phyloP scores from a whole-genome alignment of 805 yeast genomes.

The Starmerella davenportii region DNA sequence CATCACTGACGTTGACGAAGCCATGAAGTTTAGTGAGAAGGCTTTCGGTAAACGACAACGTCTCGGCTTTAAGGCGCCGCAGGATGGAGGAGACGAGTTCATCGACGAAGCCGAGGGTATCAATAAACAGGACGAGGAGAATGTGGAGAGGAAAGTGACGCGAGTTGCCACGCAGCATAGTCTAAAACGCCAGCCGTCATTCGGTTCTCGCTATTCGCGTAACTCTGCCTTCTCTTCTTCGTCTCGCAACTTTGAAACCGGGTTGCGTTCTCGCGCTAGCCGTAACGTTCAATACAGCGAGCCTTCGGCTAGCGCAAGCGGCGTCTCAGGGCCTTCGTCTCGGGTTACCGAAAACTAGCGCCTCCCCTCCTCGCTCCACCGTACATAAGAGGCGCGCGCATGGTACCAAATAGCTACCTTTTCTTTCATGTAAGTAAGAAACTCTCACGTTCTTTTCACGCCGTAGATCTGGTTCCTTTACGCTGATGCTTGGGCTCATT shows the following conservation, averaged over 20 bases:
- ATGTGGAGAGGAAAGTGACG: not conserved
- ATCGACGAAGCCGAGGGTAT: not conserved
- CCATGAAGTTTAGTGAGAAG: conserved; percentile 6
- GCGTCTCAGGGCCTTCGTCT: no score
- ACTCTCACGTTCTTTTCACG: no score
- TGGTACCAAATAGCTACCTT: no score
- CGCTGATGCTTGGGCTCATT: no score
- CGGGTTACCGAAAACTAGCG: no score
- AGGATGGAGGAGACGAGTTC: not conserved
- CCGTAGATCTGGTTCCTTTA: no score
- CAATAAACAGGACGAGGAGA: not conserved
- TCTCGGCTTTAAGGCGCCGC: conserved; percentile 6
- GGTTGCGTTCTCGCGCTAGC: no score
- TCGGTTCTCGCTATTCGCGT: conserved; percentile 4
- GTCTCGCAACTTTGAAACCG: not conserved
- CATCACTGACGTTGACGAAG: conserved; percentile 51
- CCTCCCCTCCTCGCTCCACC: no score
- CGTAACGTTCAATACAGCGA: no score
- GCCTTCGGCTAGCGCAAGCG: no score
- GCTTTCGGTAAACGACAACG: conserved; percentile 6
- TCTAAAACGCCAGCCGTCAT: conserved; percentile 2
- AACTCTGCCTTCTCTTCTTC: conserved; percentile 1
- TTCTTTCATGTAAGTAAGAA: no score
- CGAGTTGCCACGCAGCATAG: conserved; percentile 2
- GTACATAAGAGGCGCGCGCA: no score